These are phyloP conservation scores for Solanum lignicaule DNA, from an alignment of 257 asterid species.

Conservation along the genomic window DNA sequence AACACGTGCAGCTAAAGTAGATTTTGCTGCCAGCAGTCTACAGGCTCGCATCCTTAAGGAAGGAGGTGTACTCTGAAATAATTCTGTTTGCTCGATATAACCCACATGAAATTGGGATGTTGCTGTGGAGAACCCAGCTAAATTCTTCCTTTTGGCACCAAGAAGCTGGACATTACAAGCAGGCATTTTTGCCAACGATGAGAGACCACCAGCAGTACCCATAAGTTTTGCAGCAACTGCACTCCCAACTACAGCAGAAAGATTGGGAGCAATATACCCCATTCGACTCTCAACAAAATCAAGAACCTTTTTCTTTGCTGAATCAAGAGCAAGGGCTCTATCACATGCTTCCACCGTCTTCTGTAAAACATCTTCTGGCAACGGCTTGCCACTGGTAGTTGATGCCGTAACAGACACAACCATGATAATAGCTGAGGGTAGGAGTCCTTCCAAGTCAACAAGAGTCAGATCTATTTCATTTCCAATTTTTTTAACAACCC, in stretches of 20 bases:
- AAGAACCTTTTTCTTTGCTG: conserved; percentile 81
- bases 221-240: conserved; percentile 96
- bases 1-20: conserved; percentile 94
- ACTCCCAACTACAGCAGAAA: conserved; percentile 91
- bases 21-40: conserved; percentile 82
- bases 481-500: conserved; percentile 82
- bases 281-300: conserved; percentile 94
- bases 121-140: conserved; percentile 94
- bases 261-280: conserved; percentile 96
- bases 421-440: conserved; percentile 95
- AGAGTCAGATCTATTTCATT: conserved; percentile 86
- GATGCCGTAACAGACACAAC: conserved; percentile 96
- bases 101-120: conserved; percentile 87
- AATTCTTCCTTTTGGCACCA: conserved; percentile 83
- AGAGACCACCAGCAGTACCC: conserved; percentile 98
- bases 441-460: conserved; percentile 90
- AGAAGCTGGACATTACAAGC: conserved; percentile 97
- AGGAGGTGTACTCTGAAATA: conserved; percentile 88
- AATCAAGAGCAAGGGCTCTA: conserved; percentile 74
- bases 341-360: conserved; percentile 90
- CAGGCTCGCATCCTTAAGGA: conserved; percentile 83
- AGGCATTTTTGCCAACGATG: conserved; percentile 89
- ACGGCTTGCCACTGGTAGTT: conserved; percentile 97
- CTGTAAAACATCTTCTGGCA: conserved; percentile 75
- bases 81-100: conserved; percentile 77